Evolutionary conservation across 257 asterid species (phyloP).

Genomic region (Solanum okadae): DNA sequence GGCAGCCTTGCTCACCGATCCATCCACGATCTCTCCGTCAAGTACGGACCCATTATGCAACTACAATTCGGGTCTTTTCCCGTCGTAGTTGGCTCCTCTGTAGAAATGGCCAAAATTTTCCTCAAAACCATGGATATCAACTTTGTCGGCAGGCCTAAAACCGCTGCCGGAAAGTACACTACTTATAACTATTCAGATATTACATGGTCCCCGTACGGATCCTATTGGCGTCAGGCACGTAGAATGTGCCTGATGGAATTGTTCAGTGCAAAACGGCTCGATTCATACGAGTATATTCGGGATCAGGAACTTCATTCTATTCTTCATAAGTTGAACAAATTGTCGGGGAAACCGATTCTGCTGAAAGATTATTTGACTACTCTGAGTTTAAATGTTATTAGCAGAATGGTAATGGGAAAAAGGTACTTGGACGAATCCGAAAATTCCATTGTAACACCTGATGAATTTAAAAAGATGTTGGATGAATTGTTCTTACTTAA

Average conservation of each 20-base stretch:
- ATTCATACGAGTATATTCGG: constrained; percentile 26
- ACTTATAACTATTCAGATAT: constrained; percentile 37
- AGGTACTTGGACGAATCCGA: constrained; percentile 20
- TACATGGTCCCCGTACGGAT: constrained; percentile 39
- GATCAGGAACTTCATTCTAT: constrained; percentile 21
- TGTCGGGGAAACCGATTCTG: constrained; percentile 1
- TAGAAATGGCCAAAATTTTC: constrained; percentile 28
- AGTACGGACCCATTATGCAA: constrained; percentile 32
- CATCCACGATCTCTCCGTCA: constrained; percentile 19
- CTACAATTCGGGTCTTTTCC: constrained; percentile 31
- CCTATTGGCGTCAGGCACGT: constrained; percentile 44
- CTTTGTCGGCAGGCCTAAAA: constrained; percentile 28
- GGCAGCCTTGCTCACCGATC: constrained; percentile 34
- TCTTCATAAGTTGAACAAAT: background rate
- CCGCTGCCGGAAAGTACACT: constrained; percentile 34
- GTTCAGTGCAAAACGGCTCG: constrained; percentile 24
- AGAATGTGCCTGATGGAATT: constrained; percentile 26
- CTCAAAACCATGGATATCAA: constrained; percentile 34
- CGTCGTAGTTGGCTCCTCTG: constrained; percentile 31
- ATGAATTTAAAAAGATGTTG: constrained; percentile 29
- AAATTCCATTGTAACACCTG: constrained; percentile 7
- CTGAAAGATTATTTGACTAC: constrained; percentile 33
- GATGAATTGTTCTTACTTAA: constrained; percentile 31
- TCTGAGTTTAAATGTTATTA: constrained; percentile 30
- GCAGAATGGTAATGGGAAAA: constrained; percentile 38